phyloP scores from a whole-genome alignment of 2,329 filamentous ascomycete genomes.

The Xylariaceae sp. region DNA sequence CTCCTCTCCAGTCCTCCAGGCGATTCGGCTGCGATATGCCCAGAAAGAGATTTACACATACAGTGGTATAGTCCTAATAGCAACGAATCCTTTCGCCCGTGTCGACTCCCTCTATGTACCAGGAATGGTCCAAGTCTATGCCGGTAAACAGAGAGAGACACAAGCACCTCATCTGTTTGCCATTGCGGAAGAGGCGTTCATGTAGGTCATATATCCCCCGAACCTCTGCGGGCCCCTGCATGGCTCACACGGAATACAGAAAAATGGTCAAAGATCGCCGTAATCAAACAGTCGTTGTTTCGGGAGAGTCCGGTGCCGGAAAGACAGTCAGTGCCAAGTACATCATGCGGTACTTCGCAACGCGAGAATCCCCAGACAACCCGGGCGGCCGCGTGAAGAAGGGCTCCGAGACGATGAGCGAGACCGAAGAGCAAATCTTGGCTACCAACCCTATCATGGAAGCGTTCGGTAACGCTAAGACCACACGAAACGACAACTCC shows the following conservation, averaged over 20 bases:
- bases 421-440: constrained; percentile 97
- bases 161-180: constrained; percentile 98
- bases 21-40: constrained; percentile 91
- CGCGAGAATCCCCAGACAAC: constrained; percentile 87
- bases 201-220: constrained; percentile 48
- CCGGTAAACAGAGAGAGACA: constrained; percentile 90
- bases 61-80: constrained; percentile 96
- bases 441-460: constrained; percentile 99
- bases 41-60: constrained; percentile 99
- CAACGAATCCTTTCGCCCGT: constrained; percentile 94
- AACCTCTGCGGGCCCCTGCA: background rate
- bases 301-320: constrained; percentile 94
- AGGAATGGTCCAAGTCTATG: constrained; percentile 99
- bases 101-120: constrained; percentile 98
- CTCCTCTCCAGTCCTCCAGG: constrained; percentile 70
- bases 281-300: constrained; percentile 99
- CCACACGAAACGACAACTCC: constrained; percentile 98
- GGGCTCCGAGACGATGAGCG: constrained; percentile 79
- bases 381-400: constrained; percentile 70
- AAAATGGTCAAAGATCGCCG: constrained; percentile 95
- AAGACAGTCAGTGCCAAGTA: constrained; percentile 99
- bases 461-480: constrained; percentile 98
- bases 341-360: constrained; percentile 99
- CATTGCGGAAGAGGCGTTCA: constrained; percentile 97
- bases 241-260: constrained; percentile 46